Evolutionary conservation across 2,329 filamentous ascomycete species (phyloP), one percentile per base, ranked within the genome.

Genomic region (Cladosporium halotolerans): DNA sequence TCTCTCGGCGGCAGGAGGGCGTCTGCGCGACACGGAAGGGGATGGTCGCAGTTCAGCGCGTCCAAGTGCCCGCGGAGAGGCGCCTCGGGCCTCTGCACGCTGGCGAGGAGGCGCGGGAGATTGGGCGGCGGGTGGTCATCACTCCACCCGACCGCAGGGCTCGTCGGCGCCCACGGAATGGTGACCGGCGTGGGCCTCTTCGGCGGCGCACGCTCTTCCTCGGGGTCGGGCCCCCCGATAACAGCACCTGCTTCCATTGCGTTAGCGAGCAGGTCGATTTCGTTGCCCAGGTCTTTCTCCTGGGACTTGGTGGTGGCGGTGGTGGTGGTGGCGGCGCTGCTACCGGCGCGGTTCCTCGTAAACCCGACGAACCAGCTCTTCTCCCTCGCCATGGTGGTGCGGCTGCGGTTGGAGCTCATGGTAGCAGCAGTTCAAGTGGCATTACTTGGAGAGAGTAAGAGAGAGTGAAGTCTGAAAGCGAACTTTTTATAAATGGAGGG

Each of bases 1-100:
- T 66, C 59, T 43, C 40, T 51, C 48, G 14, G 32, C 16, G 40
- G 48, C 3, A 51, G 13, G 31, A 43, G 13, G 13, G 16, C 9
- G n/a, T 43, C 39, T 5, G 9, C 32, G 31, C 63, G 52, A 19
- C 59, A 61, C 11, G 68, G 65, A 6, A 76, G 36, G 11, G 76
- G 59, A 9, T 72, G 68, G 57, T 74, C 69, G 43, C 73, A 65
- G 58, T 77, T 77, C 19, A 78, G 62, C 34, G 69, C 64, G 11
- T 66, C 58, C 51, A 75, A 59, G 45, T 73, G 74, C 11, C 68
- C 60, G 40, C 64, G 39, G 7, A 59, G 68, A 54, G 76, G 66
- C 61, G 74, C 73, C 14, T 68, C 66, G 23, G 72, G 71, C 56
- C 70, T 73, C 52, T 66, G 65, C 38, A 76, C 58, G 50, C 55